phyloP scores from a whole-genome alignment of 805 yeast species.

The Wickerhamomyces ciferrii region DNA sequence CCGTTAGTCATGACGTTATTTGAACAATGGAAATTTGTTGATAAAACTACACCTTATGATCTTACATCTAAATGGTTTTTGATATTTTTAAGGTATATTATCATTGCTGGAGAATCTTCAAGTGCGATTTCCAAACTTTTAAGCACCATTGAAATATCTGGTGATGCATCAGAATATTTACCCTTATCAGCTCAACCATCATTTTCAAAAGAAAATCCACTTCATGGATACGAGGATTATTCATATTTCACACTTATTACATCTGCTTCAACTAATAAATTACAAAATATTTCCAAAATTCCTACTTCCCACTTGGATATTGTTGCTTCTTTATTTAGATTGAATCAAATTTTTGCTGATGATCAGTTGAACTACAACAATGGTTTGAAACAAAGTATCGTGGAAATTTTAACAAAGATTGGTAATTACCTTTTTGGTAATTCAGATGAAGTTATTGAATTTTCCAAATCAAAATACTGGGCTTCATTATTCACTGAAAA shows the following conservation, averaged over 20 bases:
- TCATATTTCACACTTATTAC: slow-evolving; percentile 32
- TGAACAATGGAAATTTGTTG: slow-evolving; percentile 66
- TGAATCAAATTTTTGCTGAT: slow-evolving; percentile 26
- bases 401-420: slow-evolving; percentile 36
- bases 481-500: slow-evolving; percentile 12
- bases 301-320: slow-evolving; percentile 44
- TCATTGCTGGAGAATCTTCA: slow-evolving; percentile 55
- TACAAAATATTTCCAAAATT: slow-evolving; percentile 26
- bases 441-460: slow-evolving; percentile 8
- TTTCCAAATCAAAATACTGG: slow-evolving; percentile 26
- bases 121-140: slow-evolving; percentile 7
- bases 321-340: slow-evolving; percentile 37
- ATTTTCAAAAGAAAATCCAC: neutral
- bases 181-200: neutral
- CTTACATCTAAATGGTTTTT: slow-evolving; percentile 43
- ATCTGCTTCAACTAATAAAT: slow-evolving; percentile 21
- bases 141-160: slow-evolving; percentile 10
- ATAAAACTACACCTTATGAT: slow-evolving; percentile 21
- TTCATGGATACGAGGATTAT: slow-evolving; percentile 7
- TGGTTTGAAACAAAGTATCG: slow-evolving; percentile 21
- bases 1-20: slow-evolving; percentile 52
- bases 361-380: slow-evolving; percentile 13
- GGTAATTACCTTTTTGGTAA: slow-evolving; percentile 33
- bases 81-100: slow-evolving; percentile 39
- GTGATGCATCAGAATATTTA: slow-evolving; percentile 17